Conservation (phyloP, 352 stramenopile genomes). For the Phytopythium litorale region DNA sequence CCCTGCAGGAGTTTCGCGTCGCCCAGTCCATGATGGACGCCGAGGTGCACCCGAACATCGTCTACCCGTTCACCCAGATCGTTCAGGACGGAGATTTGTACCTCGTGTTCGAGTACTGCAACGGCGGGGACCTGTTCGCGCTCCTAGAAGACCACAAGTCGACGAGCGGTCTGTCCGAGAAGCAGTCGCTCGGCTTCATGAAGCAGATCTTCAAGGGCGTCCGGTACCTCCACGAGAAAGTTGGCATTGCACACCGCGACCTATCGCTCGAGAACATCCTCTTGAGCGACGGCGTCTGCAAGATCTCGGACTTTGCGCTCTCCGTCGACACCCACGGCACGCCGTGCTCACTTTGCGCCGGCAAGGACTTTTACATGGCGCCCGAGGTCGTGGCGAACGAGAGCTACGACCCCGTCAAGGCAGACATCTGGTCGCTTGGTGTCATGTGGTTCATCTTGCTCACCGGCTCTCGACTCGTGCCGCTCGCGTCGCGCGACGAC, state of each 20-base stretch:
- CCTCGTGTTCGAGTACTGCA: conserved; percentile 37
- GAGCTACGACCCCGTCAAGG: conserved; percentile 31
- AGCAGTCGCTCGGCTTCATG: conserved; percentile 12
- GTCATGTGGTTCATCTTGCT: conserved; percentile 67
- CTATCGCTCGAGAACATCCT: conserved; percentile 33
- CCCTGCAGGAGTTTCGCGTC: conserved; percentile 13
- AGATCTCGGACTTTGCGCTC: conserved; percentile 39
- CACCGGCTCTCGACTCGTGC: conserved; percentile 36
- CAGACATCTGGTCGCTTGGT: conserved; percentile 67
- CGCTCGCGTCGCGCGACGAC: conserved; percentile 23
- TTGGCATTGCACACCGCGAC: conserved; percentile 26
- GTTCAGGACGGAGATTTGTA: conserved; percentile 13
- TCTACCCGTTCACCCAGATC: conserved; percentile 13
- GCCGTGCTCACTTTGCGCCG: conserved; percentile 10
- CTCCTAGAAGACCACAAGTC: conserved; percentile 1
- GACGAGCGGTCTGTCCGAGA: conserved; percentile 9
- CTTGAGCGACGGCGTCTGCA: conserved; percentile 20
- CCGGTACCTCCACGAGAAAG: conserved; percentile 20
- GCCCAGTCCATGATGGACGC: conserved; percentile 2
- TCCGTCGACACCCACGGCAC: conserved; percentile 15
- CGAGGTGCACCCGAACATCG: conserved; percentile 18
- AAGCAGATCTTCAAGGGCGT: conserved; percentile 23
- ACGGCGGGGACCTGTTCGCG: conserved; percentile 26
- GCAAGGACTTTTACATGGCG: conserved; percentile 47
- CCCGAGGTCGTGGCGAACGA: conserved; percentile 27